phyloP scores from a whole-genome alignment of 805 yeast genomes.

The Kuraishia ogatae region DNA sequence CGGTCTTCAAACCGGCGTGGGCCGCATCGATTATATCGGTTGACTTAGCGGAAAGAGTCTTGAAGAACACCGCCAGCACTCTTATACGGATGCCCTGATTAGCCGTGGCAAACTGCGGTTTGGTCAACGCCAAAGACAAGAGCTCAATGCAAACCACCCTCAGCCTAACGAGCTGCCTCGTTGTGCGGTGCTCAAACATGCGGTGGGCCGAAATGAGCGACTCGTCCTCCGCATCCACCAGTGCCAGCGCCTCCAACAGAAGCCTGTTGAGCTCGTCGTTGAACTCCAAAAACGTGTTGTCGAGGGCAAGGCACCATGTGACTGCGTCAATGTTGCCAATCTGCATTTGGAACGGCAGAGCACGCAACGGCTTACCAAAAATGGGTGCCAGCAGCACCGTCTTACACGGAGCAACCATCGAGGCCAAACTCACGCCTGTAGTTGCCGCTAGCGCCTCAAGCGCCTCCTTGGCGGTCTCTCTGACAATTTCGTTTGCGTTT shows the following conservation, averaged over 20 bases:
- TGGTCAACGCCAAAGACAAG: constrained; percentile 74
- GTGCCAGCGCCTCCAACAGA: constrained; percentile 81
- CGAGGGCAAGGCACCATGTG: constrained; percentile 79
- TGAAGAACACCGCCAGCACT: constrained; percentile 89
- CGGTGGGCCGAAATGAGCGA: constrained; percentile 83
- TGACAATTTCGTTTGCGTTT: constrained; percentile 74
- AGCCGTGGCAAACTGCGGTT: constrained; percentile 72
- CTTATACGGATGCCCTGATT: constrained; percentile 43
- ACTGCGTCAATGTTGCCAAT: constrained; percentile 97
- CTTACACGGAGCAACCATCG: constrained; percentile 76
- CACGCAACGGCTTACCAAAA: constrained; percentile 93
- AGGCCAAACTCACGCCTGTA: constrained; percentile 60
- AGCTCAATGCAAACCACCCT: constrained; percentile 85
- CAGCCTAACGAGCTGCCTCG: constrained; percentile 79
- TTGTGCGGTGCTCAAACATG: constrained; percentile 76
- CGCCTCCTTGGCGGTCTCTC: constrained; percentile 73
- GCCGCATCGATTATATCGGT: constrained; percentile 90
- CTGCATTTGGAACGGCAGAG: constrained; percentile 97
- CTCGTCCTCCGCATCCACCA: constrained; percentile 97
- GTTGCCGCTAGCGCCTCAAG: constrained; percentile 60
- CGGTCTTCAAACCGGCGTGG: constrained; percentile 76
- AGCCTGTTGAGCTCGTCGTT: constrained; percentile 84
- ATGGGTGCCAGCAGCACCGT: constrained; percentile 82
- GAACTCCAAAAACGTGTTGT: constrained; percentile 72
- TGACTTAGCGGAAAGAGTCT: constrained; percentile 79